phyloP scores from a whole-genome alignment of 1,284 basidiomycete species.

The Austropuccinia psidii region DNA sequence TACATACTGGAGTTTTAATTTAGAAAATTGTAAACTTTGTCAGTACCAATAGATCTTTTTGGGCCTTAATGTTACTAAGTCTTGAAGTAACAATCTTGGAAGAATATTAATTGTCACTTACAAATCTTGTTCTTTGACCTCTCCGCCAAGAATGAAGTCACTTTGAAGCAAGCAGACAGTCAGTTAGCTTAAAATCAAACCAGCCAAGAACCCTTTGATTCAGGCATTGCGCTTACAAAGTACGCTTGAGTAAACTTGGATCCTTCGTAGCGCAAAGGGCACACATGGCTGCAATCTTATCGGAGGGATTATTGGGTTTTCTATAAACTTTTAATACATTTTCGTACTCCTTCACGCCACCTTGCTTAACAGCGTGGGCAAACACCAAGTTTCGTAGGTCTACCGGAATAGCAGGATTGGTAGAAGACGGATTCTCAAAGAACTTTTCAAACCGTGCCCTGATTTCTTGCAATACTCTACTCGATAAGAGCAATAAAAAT shows the following conservation, averaged over 20 bases:
- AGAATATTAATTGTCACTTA: slow-evolving; percentile 7
- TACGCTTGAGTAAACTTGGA: slow-evolving; percentile 44
- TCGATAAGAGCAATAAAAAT: neutral
- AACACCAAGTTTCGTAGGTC: slow-evolving; percentile 38
- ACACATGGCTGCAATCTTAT: slow-evolving; percentile 48
- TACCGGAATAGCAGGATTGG: slow-evolving; percentile 42
- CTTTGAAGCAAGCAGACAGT: neutral
- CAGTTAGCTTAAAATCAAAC: neutral
- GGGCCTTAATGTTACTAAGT: too few relatives aligned
- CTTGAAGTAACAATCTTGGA: too few relatives aligned
- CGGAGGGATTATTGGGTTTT: slow-evolving; percentile 57
- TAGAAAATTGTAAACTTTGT: neutral
- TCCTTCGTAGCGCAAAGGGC: slow-evolving; percentile 46
- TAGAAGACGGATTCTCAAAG: neutral
- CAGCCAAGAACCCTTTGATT: neutral
- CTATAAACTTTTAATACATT: slow-evolving; percentile 63
- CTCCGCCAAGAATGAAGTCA: slow-evolving; percentile 40
- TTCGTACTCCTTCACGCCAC: slow-evolving; percentile 70
- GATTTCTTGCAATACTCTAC: slow-evolving; percentile 34
- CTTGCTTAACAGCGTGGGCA: slow-evolving; percentile 60
- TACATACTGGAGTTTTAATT: slow-evolving; percentile 21
- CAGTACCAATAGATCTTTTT: too few relatives aligned
- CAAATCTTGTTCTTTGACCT: slow-evolving; percentile 49
- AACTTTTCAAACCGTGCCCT: slow-evolving; percentile 24
- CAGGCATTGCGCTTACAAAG: slow-evolving; percentile 40